A percentile compares a stretch with the other conserved stretches of the same genome.
These are phyloP conservation scores for Lolium multiflorum DNA, from an alignment of 176 grass and related monocot species.

Conservation along the genomic window DNA sequence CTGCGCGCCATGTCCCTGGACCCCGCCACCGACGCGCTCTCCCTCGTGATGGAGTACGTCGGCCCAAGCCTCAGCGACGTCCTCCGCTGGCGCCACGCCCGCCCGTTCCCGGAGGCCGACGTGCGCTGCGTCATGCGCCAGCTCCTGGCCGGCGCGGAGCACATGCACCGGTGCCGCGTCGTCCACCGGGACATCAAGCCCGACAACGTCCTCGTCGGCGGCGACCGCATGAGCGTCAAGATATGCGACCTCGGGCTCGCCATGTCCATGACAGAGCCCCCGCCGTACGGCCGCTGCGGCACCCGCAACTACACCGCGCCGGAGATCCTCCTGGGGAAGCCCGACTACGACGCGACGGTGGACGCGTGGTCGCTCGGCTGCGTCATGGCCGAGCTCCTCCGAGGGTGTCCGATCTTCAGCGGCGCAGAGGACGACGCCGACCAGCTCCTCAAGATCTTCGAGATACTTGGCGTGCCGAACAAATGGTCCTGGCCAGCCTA, in stretches of 20 bases:
- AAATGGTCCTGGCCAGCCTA: not conserved
- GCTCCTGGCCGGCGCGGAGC: constrained; percentile 34
- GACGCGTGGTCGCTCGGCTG: constrained; percentile 17
- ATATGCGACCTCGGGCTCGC: constrained; percentile 13
- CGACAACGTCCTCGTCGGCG: constrained; percentile 18
- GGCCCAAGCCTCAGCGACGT: constrained; percentile 48
- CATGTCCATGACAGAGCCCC: not conserved
- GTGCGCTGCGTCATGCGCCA: constrained; percentile 49
- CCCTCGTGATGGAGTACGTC: constrained; percentile 60
- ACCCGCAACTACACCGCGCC: constrained; percentile 11
- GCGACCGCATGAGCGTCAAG: constrained; percentile 3
- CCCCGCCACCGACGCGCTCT: not conserved
- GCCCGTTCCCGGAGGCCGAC: constrained; percentile 29
- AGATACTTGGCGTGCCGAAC: not conserved
- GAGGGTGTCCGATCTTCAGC: not conserved
- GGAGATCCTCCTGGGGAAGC: constrained; percentile 6
- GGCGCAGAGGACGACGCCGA: not conserved
- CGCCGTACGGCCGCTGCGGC: not conserved
- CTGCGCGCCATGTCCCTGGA: constrained; percentile 37
- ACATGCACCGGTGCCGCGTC: constrained; percentile 48
- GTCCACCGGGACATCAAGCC: too few relatives aligned
- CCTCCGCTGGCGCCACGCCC: not conserved
- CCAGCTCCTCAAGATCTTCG: constrained; percentile 25
- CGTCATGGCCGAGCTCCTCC: constrained; percentile 24
- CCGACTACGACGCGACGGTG: constrained; percentile 13